Percentiles rank a stretch among this genome's conserved stretches.
These are phyloP conservation scores for Cryptosporidium tyzzeri DNA, from an alignment of 169 alveolate species.

Conservation along the genomic window DNA sequence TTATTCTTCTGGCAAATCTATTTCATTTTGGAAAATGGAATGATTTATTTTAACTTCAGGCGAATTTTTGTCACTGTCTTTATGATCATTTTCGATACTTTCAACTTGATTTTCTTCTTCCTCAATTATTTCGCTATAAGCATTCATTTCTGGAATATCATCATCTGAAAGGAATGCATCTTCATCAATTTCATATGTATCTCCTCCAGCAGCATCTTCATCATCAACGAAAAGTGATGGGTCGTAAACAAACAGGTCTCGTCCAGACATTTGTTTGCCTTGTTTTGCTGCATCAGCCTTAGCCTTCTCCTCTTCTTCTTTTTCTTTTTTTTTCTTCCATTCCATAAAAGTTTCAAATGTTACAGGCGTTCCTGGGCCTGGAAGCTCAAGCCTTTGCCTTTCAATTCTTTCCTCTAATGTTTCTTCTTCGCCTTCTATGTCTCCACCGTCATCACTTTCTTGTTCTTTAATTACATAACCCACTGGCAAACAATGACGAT, in stretches of 20 bases:
- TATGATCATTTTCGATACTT: background rate
- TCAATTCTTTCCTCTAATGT: slow-evolving; percentile 94
- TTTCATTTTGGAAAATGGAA: slow-evolving; percentile 65
- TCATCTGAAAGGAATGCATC: slow-evolving; percentile 43
- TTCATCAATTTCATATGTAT: slow-evolving; percentile 51
- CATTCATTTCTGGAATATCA: slow-evolving; percentile 1
- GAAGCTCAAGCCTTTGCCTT: slow-evolving; percentile 88
- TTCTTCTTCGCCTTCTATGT: slow-evolving; percentile 85
- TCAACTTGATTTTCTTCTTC: background rate
- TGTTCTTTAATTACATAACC: slow-evolving; percentile 89
- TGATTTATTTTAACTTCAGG: slow-evolving; percentile 50
- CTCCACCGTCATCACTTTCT: slow-evolving; percentile 77
- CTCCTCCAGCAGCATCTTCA: slow-evolving; percentile 70
- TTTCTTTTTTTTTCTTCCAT: slow-evolving; percentile 90
- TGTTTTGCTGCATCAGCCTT: slow-evolving; percentile 82
- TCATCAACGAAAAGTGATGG: slow-evolving; percentile 80
- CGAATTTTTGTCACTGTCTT: background rate
- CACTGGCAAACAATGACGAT: slow-evolving; percentile 97
- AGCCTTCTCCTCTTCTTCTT: slow-evolving; percentile 84
- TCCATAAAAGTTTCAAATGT: slow-evolving; percentile 91
- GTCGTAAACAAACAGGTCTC: slow-evolving; percentile 89
- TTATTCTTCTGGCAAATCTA: slow-evolving; percentile 58
- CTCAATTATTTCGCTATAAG: background rate
- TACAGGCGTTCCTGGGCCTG: slow-evolving; percentile 91
- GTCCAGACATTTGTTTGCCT: slow-evolving; percentile 81